Percentiles rank a stretch among this genome's conserved stretches.
These are phyloP conservation scores for Rhizopogon vinicolor DNA, from an alignment of 768 basidiomycete species.

Conservation along the genomic window DNA sequence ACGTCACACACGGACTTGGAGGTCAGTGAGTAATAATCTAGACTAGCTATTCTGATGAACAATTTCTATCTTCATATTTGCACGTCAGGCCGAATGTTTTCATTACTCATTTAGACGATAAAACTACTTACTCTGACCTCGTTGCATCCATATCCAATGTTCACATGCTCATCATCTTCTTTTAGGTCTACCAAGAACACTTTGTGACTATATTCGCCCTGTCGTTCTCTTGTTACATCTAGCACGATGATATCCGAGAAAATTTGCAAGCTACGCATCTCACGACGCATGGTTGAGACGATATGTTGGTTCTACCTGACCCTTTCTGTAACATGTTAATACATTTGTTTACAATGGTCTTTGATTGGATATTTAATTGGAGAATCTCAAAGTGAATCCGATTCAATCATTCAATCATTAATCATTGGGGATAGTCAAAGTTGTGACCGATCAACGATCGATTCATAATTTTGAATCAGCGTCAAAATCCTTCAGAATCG, in stretches of 20 bases:
- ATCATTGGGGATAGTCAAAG: no score
- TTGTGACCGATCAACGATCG: no score
- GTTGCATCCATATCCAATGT: neutral
- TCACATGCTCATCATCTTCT: neutral
- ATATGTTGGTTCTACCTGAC: conserved; percentile 29
- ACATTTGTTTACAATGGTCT: neutral
- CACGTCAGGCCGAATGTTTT: conserved; percentile 40
- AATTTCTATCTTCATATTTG: conserved; percentile 27
- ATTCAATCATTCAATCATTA: no score
- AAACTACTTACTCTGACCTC: neutral
- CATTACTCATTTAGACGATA: no score
- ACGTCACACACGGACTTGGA: no score
- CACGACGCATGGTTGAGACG: conserved; percentile 32
- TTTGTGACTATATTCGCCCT: neutral
- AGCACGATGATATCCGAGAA: conserved; percentile 39
- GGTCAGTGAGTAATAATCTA: no score
- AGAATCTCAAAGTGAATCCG: no score
- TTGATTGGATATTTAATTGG: neutral
- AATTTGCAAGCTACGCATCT: conserved; percentile 46
- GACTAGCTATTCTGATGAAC: neutral
- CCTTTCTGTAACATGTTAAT: neutral
- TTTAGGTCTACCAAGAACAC: neutral
- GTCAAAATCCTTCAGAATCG: no score
- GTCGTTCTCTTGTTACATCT: neutral
- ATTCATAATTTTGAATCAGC: no score